Evolutionary conservation across 2,329 filamentous ascomycete species (phyloP).

Genomic region (Nothophoma quercina): DNA sequence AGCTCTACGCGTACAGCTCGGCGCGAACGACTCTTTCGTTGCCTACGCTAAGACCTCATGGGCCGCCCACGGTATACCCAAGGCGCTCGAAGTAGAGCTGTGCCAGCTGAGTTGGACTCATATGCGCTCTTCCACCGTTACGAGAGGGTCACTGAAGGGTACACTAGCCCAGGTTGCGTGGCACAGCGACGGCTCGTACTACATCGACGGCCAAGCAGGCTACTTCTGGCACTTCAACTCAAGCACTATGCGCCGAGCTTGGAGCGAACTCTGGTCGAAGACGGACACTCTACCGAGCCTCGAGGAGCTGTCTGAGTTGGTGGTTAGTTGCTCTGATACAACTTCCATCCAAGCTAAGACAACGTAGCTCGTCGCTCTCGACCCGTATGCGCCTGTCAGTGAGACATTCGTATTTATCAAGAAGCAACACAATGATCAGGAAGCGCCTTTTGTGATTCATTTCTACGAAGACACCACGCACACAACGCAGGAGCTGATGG

Average conservation of each 20-base stretch:
- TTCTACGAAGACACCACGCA: constrained; percentile 25
- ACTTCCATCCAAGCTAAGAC: constrained; percentile 13
- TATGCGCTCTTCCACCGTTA: neutral
- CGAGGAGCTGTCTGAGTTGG: constrained; percentile 23
- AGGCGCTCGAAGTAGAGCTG: constrained; percentile 11
- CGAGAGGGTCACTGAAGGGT: constrained; percentile 22
- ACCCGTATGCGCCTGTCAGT: constrained; percentile 26
- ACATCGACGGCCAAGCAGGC: constrained; percentile 13
- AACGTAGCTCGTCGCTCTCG: constrained; percentile 29
- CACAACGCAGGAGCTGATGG: constrained; percentile 14
- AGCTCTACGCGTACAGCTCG: constrained; percentile 35
- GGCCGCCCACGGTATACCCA: constrained; percentile 27
- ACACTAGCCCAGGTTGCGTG: constrained; percentile 23
- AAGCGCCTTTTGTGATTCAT: constrained; percentile 27
- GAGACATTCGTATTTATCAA: constrained; percentile 40
- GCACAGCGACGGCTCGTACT: constrained; percentile 34
- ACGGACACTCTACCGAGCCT: neutral
- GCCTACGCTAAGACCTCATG: constrained; percentile 30
- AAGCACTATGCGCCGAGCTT: constrained; percentile 18
- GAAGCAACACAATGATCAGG: constrained; percentile 20
- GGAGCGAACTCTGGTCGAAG: constrained; percentile 27
- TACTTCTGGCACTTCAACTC: constrained; percentile 24
- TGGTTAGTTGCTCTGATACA: constrained; percentile 21
- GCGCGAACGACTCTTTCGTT: constrained; percentile 31
- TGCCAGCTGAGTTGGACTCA: constrained; percentile 13